These are phyloP conservation scores for Amborella trichopoda DNA, from an alignment of 164 flowering plant species.

Conservation along the genomic window DNA sequence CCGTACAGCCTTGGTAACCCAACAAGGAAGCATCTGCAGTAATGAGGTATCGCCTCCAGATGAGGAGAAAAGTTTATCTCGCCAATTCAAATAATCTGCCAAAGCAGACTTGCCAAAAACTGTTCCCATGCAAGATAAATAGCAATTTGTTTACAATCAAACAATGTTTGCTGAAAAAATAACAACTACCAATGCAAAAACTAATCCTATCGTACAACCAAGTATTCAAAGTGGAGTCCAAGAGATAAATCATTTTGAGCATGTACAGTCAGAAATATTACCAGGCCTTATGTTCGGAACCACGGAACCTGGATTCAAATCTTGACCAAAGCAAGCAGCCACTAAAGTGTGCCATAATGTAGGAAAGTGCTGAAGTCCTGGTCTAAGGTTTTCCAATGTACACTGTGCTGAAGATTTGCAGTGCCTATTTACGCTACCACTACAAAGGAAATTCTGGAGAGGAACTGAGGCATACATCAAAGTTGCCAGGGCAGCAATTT, in stretches of 20 bases:
- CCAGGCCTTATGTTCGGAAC: slow-evolving; percentile 40
- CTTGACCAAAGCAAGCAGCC: slow-evolving; percentile 77
- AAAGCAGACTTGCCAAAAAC: slow-evolving; percentile 46
- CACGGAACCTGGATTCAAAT: slow-evolving; percentile 28
- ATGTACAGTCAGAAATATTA: slow-evolving; percentile 10
- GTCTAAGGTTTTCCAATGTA: slow-evolving; percentile 85
- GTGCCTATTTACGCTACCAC: slow-evolving; percentile 77
- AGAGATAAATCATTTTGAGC: background rate
- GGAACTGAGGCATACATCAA: slow-evolving; percentile 82
- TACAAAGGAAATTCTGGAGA: slow-evolving; percentile 65
- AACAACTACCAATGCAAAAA: no score
- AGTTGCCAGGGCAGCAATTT: slow-evolving; percentile 94
- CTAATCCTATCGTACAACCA: no score
- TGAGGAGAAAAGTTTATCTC: slow-evolving; percentile 67
- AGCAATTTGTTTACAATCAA: no score
- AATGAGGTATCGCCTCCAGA: slow-evolving; percentile 79
- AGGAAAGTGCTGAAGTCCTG: slow-evolving; percentile 70
- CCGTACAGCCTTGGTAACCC: slow-evolving; percentile 81
- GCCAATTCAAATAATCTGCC: slow-evolving; percentile 76
- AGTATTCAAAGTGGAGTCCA: background rate
- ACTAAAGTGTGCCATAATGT: slow-evolving; percentile 80
- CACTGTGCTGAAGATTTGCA: slow-evolving; percentile 73
- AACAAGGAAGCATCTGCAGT: slow-evolving; percentile 86
- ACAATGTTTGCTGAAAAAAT: no score
- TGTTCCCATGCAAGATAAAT: no score